Conservation (phyloP, 257 asterid species). For the Gynochthodes officinalis region DNA sequence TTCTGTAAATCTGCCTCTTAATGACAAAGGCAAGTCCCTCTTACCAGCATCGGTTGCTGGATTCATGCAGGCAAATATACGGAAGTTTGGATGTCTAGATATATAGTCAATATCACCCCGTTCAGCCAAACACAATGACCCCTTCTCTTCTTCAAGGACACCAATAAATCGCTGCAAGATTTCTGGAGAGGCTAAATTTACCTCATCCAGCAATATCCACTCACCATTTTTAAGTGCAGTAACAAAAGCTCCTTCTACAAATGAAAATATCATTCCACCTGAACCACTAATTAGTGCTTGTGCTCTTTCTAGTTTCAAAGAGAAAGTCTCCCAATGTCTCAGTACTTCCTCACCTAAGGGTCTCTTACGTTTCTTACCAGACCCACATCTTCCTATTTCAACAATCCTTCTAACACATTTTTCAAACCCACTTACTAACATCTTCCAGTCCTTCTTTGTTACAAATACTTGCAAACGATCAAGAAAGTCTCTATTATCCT, state of each 20-base stretch:
- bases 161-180: constrained; percentile 86
- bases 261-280: constrained; percentile 85
- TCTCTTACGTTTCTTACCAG: constrained; percentile 77
- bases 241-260: constrained; percentile 94
- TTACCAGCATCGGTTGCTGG: constrained; percentile 99
- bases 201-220: constrained; percentile 96
- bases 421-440: constrained; percentile 56
- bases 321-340: constrained; percentile 60
- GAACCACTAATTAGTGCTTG: constrained; percentile 61
- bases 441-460: constrained; percentile 66
- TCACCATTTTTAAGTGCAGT: constrained; percentile 82
- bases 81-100: constrained; percentile 61
- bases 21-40: constrained; percentile 70
- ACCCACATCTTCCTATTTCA: constrained; percentile 45
- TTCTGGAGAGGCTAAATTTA: constrained; percentile 98
- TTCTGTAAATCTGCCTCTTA: constrained; percentile 89
- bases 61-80: constrained; percentile 97
- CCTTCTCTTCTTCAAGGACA: constrained; percentile 86
- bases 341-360: constrained; percentile 45
- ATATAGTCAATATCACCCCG: constrained; percentile 82
- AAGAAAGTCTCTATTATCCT: constrained; percentile 59
- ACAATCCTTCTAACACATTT: constrained; percentile 42
- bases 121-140: constrained; percentile 88
- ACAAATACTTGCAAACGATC: constrained; percentile 36
- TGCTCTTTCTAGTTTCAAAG: constrained; percentile 62